phyloP scores from a whole-genome alignment of 371 early-diverging fungal genomes.

The Sporodiniella umbellata region DNA sequence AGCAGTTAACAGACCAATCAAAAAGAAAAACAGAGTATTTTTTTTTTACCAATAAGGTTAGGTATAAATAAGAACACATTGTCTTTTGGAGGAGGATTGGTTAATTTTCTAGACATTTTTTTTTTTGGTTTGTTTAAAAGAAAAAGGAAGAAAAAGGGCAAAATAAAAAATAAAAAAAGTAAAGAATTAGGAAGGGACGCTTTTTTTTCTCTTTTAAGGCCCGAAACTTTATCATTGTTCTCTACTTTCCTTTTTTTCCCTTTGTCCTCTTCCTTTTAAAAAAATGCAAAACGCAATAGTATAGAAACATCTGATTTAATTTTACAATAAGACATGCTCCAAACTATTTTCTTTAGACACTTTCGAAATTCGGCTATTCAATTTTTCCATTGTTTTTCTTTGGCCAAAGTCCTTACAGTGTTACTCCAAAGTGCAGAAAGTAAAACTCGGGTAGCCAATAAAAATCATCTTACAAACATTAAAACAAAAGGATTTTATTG shows the following conservation, averaged over 20 bases:
- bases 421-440: too few species aligned
- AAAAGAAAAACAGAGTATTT: neutral
- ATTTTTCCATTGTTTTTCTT: too few species aligned
- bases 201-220: neutral
- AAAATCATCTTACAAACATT: too few species aligned
- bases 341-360: too few species aligned
- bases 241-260: neutral
- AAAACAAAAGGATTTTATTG: too few species aligned
- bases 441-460: too few species aligned
- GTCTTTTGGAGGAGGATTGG: constrained; percentile 24
- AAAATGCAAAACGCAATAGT: too few species aligned
- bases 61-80: constrained; percentile 88
- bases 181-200: neutral
- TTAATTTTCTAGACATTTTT: constrained; percentile 11
- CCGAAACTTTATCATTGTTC: constrained; percentile 1
- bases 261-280: neutral
- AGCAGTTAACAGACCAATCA: neutral
- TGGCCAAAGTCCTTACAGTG: too few species aligned
- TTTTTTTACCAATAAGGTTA: constrained; percentile 77
- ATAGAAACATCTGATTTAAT: too few species aligned
- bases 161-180: constrained; percentile 6
- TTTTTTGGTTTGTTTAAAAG: constrained; percentile 1
- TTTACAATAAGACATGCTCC: too few species aligned
- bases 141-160: constrained; percentile 4
- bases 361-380: too few species aligned